Conservation (phyloP, 2,329 filamentous ascomycete genomes). For the Cyphellophora europaea region DNA sequence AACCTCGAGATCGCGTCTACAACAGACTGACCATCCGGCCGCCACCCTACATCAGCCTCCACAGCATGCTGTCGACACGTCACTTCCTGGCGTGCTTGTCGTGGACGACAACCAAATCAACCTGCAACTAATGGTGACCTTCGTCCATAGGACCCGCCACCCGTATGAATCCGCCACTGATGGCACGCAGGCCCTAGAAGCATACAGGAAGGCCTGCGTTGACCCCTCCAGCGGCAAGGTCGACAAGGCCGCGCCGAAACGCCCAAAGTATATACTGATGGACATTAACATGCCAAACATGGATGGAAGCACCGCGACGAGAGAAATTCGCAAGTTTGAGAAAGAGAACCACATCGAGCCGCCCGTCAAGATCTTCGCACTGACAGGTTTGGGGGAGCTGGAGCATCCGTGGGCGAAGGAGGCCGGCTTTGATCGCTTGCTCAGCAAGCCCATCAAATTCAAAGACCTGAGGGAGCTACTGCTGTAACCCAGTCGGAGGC, state of each 20-base stretch:
- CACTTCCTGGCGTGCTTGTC: conserved; percentile 26
- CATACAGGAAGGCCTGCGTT: conserved; percentile 18
- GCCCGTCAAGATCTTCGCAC: conserved; percentile 32
- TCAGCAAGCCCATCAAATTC: conserved; percentile 39
- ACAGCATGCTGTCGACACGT: background rate
- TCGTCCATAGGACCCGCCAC: conserved; percentile 29
- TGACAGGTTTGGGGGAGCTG: conserved; percentile 32
- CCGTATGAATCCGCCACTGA: conserved; percentile 31
- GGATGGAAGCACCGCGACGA: conserved; percentile 39
- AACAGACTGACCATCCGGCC: no score
- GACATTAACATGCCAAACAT: conserved; percentile 40
- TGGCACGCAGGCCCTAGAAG: conserved; percentile 33
- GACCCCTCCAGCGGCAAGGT: conserved; percentile 21
- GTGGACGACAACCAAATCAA: conserved; percentile 40
- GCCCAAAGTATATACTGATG: conserved; percentile 39
- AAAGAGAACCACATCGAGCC: conserved; percentile 23
- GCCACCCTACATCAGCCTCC: no score
- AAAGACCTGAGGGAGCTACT: conserved; percentile 32
- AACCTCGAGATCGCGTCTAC: no score
- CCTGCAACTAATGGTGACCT: conserved; percentile 33
- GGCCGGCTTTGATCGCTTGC: conserved; percentile 35
- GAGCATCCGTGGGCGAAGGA: conserved; percentile 33
- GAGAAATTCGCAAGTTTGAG: conserved; percentile 34
- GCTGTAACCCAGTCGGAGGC: no score
- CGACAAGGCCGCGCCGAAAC: conserved; percentile 9